Evolutionary conservation across 1,284 basidiomycete genomes (phyloP).

Genomic region (Ceratobasidium sp.): DNA sequence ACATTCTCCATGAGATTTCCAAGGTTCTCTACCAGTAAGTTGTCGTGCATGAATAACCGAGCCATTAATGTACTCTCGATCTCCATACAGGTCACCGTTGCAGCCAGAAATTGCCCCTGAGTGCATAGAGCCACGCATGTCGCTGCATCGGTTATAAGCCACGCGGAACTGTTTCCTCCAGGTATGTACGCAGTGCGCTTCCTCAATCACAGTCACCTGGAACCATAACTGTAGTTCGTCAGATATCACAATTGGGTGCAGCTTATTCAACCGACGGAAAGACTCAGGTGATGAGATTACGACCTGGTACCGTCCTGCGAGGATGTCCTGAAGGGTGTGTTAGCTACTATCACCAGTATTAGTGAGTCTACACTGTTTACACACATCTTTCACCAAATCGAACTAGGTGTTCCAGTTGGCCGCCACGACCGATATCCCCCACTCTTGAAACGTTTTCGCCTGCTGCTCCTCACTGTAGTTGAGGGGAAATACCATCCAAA

Average conservation of each 20-base stretch:
- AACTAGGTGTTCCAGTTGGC: background rate
- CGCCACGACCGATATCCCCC: background rate
- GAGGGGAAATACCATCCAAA: slow-evolving; percentile 22
- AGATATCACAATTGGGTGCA: background rate
- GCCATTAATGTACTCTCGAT: background rate
- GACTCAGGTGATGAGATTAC: background rate
- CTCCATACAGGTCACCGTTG: background rate
- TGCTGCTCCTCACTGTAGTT: slow-evolving; percentile 28
- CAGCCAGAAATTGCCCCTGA: background rate
- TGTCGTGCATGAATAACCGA: background rate
- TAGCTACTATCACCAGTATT: background rate
- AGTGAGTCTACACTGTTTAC: background rate
- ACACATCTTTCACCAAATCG: background rate
- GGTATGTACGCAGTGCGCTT: slow-evolving; percentile 3
- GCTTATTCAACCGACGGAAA: background rate
- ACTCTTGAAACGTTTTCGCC: background rate
- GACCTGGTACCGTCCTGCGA: background rate
- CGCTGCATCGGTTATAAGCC: background rate
- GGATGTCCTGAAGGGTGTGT: background rate
- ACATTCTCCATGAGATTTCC: slow-evolving; percentile 6
- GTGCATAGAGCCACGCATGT: slow-evolving; percentile 17
- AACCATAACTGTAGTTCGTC: background rate
- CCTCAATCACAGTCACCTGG: background rate
- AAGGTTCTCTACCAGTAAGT: background rate
- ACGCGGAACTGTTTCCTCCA: background rate